Evolutionary conservation across 2,329 filamentous ascomycete genomes (phyloP).

Genomic region (Emergomyces africanus): DNA sequence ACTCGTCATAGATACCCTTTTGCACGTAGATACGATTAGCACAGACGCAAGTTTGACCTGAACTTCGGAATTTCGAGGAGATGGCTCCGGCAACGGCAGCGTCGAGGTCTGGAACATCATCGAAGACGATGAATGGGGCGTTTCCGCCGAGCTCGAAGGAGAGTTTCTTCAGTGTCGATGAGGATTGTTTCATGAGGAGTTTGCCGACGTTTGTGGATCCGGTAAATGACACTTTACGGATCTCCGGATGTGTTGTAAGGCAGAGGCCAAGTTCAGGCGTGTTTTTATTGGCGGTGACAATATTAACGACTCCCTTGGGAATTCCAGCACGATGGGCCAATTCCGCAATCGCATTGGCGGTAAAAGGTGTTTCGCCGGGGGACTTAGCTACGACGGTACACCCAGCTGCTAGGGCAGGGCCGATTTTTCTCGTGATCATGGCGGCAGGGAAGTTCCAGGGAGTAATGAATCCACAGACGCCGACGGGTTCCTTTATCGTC

Average conservation of each 20-base stretch:
- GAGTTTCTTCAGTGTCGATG: conserved; percentile 70
- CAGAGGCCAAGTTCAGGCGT: conserved; percentile 65
- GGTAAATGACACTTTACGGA: conserved; percentile 91
- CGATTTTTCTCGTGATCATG: conserved; percentile 41
- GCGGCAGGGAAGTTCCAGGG: conserved; percentile 53
- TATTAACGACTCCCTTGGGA: conserved; percentile 79
- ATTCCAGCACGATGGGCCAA: conserved; percentile 77
- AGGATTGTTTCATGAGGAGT: conserved; percentile 81
- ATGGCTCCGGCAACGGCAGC: conserved; percentile 71
- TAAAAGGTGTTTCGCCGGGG: conserved; percentile 85
- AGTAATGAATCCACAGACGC: conserved; percentile 54
- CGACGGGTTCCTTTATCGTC: conserved; percentile 53
- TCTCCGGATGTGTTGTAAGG: conserved; percentile 60
- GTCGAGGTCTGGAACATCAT: conserved; percentile 76
- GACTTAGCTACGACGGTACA: conserved; percentile 91
- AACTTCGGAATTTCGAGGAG: conserved; percentile 81
- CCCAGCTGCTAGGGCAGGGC: conserved; percentile 66
- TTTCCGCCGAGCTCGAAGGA: conserved; percentile 92
- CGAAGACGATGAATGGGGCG: conserved; percentile 92
- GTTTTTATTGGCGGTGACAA: conserved; percentile 68
- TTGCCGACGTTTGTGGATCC: conserved; percentile 55
- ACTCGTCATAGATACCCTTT: conserved; percentile 38
- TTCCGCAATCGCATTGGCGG: conserved; percentile 75
- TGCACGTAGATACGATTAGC: conserved; percentile 48
- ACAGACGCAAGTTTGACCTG: conserved; percentile 90